phyloP scores from a whole-genome alignment of 768 basidiomycete species.

The Naganishia kalamii region DNA sequence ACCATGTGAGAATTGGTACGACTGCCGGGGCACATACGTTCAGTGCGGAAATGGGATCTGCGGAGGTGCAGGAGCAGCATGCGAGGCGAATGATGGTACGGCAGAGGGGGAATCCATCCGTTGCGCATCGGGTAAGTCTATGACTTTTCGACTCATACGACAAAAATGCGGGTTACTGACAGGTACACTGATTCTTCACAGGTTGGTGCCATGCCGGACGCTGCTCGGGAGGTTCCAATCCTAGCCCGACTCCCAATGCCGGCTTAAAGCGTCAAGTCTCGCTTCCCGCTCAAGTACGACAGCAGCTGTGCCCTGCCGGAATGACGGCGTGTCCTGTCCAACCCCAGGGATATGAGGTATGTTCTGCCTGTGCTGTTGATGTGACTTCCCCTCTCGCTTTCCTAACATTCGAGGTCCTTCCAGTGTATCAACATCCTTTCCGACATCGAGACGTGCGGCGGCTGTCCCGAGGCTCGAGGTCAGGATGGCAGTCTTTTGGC shows the following conservation, averaged over 20 bases:
- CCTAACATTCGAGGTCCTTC: too few relatives aligned
- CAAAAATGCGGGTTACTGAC: too few relatives aligned
- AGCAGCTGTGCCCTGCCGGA: neutral
- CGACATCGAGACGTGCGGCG: neutral
- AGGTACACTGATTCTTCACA: too few relatives aligned
- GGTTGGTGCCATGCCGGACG: neutral
- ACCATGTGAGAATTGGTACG: neutral
- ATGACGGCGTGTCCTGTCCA: conserved; percentile 1
- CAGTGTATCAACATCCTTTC: neutral
- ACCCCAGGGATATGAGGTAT: neutral
- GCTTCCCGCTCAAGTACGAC: neutral
- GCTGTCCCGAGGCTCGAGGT: neutral
- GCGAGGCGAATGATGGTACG: neutral
- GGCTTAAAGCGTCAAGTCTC: neutral
- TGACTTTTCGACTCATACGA: too few relatives aligned
- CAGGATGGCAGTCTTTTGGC: neutral
- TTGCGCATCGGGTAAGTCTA: neutral
- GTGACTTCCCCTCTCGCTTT: neutral
- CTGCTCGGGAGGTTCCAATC: neutral
- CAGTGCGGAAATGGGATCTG: neutral
- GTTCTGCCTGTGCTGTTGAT: neutral
- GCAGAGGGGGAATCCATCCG: neutral
- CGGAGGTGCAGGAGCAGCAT: neutral
- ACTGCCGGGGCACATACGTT: neutral
- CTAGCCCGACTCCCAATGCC: neutral